A percentile compares a stretch with the other conserved stretches of the same genome.
Conservation (phyloP, 73 alveolate species). For the Paramecium tetraurelia region DNA sequence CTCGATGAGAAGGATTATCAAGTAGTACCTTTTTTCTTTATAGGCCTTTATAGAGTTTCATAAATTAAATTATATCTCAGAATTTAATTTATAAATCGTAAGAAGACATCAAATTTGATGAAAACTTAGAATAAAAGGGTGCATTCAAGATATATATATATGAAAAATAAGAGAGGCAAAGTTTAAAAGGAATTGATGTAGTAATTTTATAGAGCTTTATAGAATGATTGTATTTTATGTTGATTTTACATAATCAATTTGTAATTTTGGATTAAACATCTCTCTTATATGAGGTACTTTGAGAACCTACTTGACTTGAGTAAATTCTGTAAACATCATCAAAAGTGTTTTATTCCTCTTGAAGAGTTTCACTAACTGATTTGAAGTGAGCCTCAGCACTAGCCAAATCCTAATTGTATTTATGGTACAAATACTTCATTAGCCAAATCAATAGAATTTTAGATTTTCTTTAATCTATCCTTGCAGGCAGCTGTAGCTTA, state of each 20-base stretch:
- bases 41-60: not conserved
- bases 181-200: not conserved
- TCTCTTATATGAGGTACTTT: constrained; percentile 4
- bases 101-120: not conserved
- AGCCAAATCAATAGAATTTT: constrained; percentile 28
- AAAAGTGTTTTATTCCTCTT: constrained; percentile 27
- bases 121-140: not conserved
- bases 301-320: constrained; percentile 19
- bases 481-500: constrained; percentile 49
- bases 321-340: constrained; percentile 53
- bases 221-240: not conserved
- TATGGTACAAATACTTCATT: not conserved
- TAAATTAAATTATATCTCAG: not conserved
- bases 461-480: constrained; percentile 12
- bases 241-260: not conserved
- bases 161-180: not conserved
- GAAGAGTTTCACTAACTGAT: not conserved
- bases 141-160: not conserved
- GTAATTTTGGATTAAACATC: constrained; percentile 26
- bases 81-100: not conserved
- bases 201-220: not conserved
- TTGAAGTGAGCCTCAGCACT: not conserved
- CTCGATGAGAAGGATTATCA: no score
- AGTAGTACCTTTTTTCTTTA: not conserved
- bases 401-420: not conserved